Base-by-base conservation (phyloP, 2,329 filamentous ascomycete genomes). In the Penicillium hordei region DNA sequence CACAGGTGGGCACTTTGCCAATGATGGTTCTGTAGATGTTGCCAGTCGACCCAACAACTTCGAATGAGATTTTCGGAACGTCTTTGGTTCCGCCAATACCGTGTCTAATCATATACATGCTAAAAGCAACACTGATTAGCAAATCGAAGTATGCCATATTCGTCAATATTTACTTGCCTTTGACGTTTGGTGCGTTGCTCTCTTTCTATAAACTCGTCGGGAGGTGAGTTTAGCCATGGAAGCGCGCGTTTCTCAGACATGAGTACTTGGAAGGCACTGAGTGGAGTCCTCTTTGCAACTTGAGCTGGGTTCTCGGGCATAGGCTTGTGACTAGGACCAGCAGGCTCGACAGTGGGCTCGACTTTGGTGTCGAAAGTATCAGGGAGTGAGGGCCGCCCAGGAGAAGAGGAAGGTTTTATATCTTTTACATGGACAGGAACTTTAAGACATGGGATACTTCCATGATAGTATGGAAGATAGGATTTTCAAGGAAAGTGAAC, bases 11-110 rank as follows among this genome's bases (percentile, higher is more conserved):
- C 12, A 78, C 65, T 52, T 81, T 80, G 57, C 73, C 70, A 52
- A 89, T 82, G 12, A 71, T 76, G 34, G 85, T 79, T n/a, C 76
- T 81, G 71, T 89, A 88, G 19, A 88, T 72, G 63, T 87, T 87
- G 17, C 85, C 85, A 0, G 83, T 87, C 5, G 80, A 79, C 19
- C 86, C 86, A 33, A 84, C 83, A 49, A 88, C 80, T 23, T 81
- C 73, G 52, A 87, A 79, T 2, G 70, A 76, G 65, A 87, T 83
- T 55, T 75, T 72, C 0, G 79, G 82, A 3, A 70, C 71, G 9
- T 79, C 72, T 1, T 78, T 74, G 5, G 76, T 78, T 5, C 76
- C 77, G 38, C 70, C 67, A 10, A 80, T 73, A 50, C 69, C 75
- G 43, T 85, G 79, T 42, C 80, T 78, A 23, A 87, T 75, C 8